Evolutionary conservation across 495 filamentous ascomycete species (phyloP), one percentile per base, ranked within the genome.

Genomic region (Patellaria atrata): DNA sequence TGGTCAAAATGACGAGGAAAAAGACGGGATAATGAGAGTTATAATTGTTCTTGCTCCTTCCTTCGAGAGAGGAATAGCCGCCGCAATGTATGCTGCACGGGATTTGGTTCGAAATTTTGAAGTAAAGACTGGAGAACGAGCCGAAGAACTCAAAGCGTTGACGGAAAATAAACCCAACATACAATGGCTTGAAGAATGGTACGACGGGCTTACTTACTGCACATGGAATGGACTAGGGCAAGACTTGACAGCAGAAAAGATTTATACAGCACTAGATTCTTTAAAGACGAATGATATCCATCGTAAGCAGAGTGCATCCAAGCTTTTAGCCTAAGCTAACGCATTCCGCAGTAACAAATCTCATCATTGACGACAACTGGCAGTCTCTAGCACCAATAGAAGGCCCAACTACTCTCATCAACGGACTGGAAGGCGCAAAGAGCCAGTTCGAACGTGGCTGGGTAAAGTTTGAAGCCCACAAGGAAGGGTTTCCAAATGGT

Each of bases 291-390:
- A 80, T 33, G 72, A 73, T 1, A 80, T 97, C 44, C 71, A 74
- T 8, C 68, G 55, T 55, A 62, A 42, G 50, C 47, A 48, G 10
- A 9, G 15, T 12, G 28, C 9, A 31, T 17, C 10, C 14, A n/a
- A 31, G 20, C 11, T 34, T 48, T 8, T n/a, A 17, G 8, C 13
- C 13, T 17, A 27, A 35, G n/a, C n/a, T n/a, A n/a, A n/a, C n/a
- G n/a, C n/a, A n/a, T n/a, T n/a, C n/a, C n/a, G 7, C 8, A 60
- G 64, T 94, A 25, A 72, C 73, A 3, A 84, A 73, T 41, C 58
- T 96, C 1, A 92, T 94, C 38, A 89, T 94, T 35, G 87, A 96
- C 45, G 89, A 97, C 51, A 92, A 92, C 47, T 97, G 89, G 89
- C 89, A 97, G 56, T 68, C 77, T 13, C 62, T 93, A 26, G 7